phyloP scores from a whole-genome alignment of 2,329 filamentous ascomycete genomes.

The Clonostachys rosea region DNA sequence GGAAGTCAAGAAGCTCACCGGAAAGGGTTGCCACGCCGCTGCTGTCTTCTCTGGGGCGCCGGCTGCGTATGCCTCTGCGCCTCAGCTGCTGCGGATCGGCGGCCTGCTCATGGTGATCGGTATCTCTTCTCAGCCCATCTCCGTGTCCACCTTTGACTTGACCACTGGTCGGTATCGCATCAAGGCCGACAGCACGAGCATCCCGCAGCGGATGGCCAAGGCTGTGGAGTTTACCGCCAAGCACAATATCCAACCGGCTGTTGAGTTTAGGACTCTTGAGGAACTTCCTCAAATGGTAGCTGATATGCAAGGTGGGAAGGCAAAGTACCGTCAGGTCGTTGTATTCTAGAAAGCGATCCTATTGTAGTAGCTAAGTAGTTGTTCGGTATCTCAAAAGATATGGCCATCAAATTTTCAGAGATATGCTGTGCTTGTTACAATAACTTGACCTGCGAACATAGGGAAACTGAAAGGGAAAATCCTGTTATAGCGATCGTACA shows the following conservation, averaged over 20 bases:
- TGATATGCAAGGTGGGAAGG: slow-evolving; percentile 27
- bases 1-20: slow-evolving; percentile 32
- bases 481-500: too few species aligned
- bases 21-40: slow-evolving; percentile 31
- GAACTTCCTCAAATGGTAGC: slow-evolving; percentile 28
- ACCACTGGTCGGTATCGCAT: slow-evolving; percentile 30
- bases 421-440: too few species aligned
- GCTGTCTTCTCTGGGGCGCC: slow-evolving; percentile 29
- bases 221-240: slow-evolving; percentile 35
- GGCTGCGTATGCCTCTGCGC: slow-evolving; percentile 14
- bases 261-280: slow-evolving; percentile 28
- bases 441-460: too few species aligned
- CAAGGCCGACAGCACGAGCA: slow-evolving; percentile 33
- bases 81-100: slow-evolving; percentile 24
- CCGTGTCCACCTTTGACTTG: slow-evolving; percentile 29
- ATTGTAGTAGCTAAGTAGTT: neutral
- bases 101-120: slow-evolving; percentile 36
- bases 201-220: slow-evolving; percentile 33
- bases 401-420: too few species aligned
- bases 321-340: slow-evolving; percentile 26
- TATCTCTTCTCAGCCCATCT: slow-evolving; percentile 26
- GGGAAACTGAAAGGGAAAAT: too few species aligned
- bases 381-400: neutral
- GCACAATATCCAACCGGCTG: slow-evolving; percentile 31
- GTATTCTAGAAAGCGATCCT: slow-evolving; percentile 16